Evolutionary conservation across 345 rosid species (phyloP).

Genomic region (Passiflora organensis): DNA sequence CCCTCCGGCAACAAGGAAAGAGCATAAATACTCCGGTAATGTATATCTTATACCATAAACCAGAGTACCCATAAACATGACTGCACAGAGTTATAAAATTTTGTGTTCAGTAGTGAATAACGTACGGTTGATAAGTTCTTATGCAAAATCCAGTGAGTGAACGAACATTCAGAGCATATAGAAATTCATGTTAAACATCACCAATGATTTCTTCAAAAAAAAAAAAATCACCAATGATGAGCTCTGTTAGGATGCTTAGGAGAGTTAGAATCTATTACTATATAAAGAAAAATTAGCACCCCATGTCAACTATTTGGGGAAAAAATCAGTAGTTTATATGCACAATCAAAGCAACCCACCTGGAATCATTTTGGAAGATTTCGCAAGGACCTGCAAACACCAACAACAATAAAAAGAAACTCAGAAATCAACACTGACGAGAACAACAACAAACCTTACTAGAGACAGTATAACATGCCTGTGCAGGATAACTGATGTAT

Average conservation of each 20-base stretch:
- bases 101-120: constrained; percentile 9
- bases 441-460: background rate
- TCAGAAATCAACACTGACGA: background rate
- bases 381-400: constrained; percentile 69
- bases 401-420: constrained; percentile 10
- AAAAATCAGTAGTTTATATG: too few species aligned
- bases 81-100: constrained; percentile 36
- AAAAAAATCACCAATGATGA: too few species aligned
- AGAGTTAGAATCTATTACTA: too few species aligned
- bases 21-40: constrained; percentile 68
- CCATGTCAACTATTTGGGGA: too few species aligned
- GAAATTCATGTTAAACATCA: too few species aligned
- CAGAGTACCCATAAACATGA: constrained; percentile 88
- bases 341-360: constrained; percentile 37
- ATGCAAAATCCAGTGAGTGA: too few species aligned
- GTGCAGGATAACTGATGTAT: constrained; percentile 97
- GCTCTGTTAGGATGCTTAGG: too few species aligned
- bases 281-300: too few species aligned
- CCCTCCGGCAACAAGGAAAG: constrained; percentile 91
- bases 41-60: constrained; percentile 86
- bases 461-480: constrained; percentile 38
- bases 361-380: constrained; percentile 97
- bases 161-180: too few species aligned
- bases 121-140: too few species aligned
- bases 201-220: too few species aligned